phyloP scores from a whole-genome alignment of 352 stramenopile genomes.

The Globisporangium apiculatum region DNA sequence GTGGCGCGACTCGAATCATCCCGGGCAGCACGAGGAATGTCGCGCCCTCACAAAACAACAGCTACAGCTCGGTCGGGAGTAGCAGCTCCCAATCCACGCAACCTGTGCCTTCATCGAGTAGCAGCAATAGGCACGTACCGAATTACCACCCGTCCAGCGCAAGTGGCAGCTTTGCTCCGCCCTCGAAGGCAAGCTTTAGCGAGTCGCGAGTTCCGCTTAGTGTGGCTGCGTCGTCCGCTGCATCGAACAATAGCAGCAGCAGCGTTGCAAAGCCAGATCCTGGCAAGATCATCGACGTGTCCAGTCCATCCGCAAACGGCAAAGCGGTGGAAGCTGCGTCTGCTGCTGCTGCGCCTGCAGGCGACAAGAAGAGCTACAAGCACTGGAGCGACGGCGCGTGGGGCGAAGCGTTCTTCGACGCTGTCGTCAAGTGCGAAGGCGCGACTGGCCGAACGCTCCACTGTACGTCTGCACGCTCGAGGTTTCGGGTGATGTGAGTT shows the following conservation, averaged over 20 bases:
- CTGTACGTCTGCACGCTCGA: constrained; percentile 18
- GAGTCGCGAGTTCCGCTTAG: too few species aligned
- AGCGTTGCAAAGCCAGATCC: neutral
- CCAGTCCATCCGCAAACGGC: neutral
- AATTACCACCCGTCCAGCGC: neutral
- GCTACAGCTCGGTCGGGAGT: neutral
- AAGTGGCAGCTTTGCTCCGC: neutral
- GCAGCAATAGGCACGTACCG: neutral
- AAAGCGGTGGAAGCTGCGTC: neutral
- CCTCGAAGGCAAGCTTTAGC: neutral
- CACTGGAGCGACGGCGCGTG: constrained; percentile 13
- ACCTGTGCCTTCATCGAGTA: neutral
- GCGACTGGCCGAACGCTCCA: constrained; percentile 43
- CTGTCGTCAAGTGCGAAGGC: constrained; percentile 40
- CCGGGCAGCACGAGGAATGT: neutral
- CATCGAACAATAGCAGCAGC: neutral
- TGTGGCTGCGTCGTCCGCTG: neutral
- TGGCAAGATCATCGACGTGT: neutral
- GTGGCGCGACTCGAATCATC: neutral
- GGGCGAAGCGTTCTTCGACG: constrained; percentile 30
- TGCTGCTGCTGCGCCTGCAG: neutral
- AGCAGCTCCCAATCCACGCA: neutral
- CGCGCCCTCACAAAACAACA: neutral
- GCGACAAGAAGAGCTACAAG: neutral
- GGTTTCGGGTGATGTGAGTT: neutral